Conservation (phyloP, 257 asterid species). For the Nicotiana tomentosiformis region DNA sequence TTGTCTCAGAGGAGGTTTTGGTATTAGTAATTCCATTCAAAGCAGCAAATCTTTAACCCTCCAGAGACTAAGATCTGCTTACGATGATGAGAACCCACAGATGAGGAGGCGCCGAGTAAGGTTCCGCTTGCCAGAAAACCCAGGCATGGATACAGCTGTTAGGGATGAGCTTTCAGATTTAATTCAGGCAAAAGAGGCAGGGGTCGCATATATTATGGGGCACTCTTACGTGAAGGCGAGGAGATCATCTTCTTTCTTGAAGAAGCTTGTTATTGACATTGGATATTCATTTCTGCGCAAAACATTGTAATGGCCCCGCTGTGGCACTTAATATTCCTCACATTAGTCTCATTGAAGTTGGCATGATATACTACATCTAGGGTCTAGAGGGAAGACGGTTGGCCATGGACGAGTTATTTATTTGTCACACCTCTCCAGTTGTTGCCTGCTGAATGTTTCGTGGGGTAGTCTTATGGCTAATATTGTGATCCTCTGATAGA, state of each 20-base stretch:
- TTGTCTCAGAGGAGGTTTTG: slow-evolving; percentile 40
- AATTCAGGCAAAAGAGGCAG: slow-evolving; percentile 89
- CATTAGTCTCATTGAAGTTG: slow-evolving; percentile 91
- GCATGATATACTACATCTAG: slow-evolving; percentile 87
- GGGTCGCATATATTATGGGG: slow-evolving; percentile 88
- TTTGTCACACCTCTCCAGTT: not conserved
- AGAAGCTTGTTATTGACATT: slow-evolving; percentile 76
- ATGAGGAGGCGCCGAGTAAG: slow-evolving; percentile 64
- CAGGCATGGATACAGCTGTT: slow-evolving; percentile 56
- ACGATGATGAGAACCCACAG: slow-evolving; percentile 71
- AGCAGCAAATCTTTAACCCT: slow-evolving; percentile 71
- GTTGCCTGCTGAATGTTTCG: not conserved
- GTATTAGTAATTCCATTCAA: slow-evolving; percentile 34
- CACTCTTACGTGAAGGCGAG: slow-evolving; percentile 89
- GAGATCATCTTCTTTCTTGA: slow-evolving; percentile 61
- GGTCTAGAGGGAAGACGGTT: not conserved
- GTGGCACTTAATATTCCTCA: slow-evolving; percentile 94
- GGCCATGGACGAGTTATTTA: not conserved
- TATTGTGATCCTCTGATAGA: not conserved
- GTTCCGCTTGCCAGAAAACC: slow-evolving; percentile 53
- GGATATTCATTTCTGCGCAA: slow-evolving; percentile 86
- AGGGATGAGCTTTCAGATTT: slow-evolving; percentile 74
- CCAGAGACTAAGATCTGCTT: slow-evolving; percentile 65
- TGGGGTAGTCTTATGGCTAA: not conserved
- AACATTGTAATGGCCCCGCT: slow-evolving; percentile 85